These are phyloP conservation scores for Thoreauomyces humboldtii DNA, from an alignment of 192 early-diverging fungal genomes.

Conservation along the genomic window DNA sequence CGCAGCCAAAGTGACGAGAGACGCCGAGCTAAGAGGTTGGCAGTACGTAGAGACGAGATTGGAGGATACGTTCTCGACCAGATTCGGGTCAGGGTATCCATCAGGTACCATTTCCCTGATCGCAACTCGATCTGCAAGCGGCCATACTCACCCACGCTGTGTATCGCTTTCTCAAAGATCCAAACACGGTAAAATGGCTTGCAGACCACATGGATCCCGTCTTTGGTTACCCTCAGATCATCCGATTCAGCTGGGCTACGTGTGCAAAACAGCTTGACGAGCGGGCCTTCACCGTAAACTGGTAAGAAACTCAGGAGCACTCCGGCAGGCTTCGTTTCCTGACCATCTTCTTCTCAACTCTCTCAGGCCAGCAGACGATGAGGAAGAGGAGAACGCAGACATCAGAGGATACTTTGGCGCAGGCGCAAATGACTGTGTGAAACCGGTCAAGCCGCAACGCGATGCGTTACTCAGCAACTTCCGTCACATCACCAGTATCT, in stretches of 20 bases:
- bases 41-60: slow-evolving; percentile 59
- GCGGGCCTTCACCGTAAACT: slow-evolving; percentile 51
- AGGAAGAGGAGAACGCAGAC: slow-evolving; percentile 13
- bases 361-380: slow-evolving; percentile 18
- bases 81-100: slow-evolving; percentile 92
- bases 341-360: background rate
- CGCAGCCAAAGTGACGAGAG: slow-evolving; percentile 90
- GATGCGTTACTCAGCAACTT: too few relatives aligned
- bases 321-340: too few relatives aligned
- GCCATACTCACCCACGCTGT: too few relatives aligned
- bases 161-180: too few relatives aligned
- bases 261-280: slow-evolving; percentile 70
- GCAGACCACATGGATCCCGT: slow-evolving; percentile 71
- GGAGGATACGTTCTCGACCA: slow-evolving; percentile 42
- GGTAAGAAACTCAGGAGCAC: slow-evolving; percentile 32
- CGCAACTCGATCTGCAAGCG: too few relatives aligned
- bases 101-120: slow-evolving; percentile 56
- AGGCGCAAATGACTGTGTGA: too few relatives aligned
- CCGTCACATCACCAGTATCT: too few relatives aligned
- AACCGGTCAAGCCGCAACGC: too few relatives aligned
- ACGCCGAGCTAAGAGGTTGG: slow-evolving; percentile 65
- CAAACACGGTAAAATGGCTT: slow-evolving; percentile 87
- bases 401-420: slow-evolving; percentile 12
- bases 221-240: slow-evolving; percentile 89
- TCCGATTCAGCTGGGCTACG: slow-evolving; percentile 96